These are phyloP conservation scores for Marasmius fiardii DNA, from an alignment of 1,284 basidiomycete species.

Conservation along the genomic window DNA sequence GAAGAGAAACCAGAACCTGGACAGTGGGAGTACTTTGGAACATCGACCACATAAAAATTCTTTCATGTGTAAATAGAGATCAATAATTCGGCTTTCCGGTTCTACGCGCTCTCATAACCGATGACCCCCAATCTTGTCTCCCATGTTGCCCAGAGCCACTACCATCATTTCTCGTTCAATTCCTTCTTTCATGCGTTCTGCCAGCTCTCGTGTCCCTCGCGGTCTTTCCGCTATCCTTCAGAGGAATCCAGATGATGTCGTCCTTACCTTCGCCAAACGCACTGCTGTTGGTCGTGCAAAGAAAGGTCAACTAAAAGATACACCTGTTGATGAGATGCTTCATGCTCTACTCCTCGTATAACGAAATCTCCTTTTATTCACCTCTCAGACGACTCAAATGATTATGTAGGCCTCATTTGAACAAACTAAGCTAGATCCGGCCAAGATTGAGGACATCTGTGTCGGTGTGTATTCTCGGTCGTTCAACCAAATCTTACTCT, in stretches of 20 bases:
- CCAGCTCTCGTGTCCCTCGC: conserved; percentile 39
- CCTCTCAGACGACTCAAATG: background rate
- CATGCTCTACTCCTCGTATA: conserved; percentile 53
- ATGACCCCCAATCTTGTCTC: conserved; percentile 3
- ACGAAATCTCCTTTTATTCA: conserved; percentile 33
- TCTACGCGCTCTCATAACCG: background rate
- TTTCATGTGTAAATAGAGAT: conserved; percentile 3
- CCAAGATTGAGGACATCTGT: conserved; percentile 76
- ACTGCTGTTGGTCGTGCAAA: conserved; percentile 74
- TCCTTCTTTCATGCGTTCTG: conserved; percentile 1
- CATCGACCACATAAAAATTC: conserved; percentile 25
- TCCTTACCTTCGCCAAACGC: conserved; percentile 82
- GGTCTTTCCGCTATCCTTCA: conserved; percentile 50
- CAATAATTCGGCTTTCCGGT: background rate
- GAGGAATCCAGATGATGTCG: conserved; percentile 77
- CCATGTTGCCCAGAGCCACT: conserved; percentile 1
- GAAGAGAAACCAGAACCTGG: conserved; percentile 77
- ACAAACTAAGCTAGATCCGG: conserved; percentile 40
- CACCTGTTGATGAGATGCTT: conserved; percentile 71
- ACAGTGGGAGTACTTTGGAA: conserved; percentile 85
- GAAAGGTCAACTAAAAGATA: conserved; percentile 81
- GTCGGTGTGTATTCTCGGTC: conserved; percentile 50
- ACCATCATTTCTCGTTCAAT: conserved; percentile 32
- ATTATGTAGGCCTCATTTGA: conserved; percentile 36
- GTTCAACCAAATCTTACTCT: background rate